These are phyloP conservation scores for Oryza meridionalis DNA, from an alignment of 176 grass and related monocot species.

Conservation along the genomic window DNA sequence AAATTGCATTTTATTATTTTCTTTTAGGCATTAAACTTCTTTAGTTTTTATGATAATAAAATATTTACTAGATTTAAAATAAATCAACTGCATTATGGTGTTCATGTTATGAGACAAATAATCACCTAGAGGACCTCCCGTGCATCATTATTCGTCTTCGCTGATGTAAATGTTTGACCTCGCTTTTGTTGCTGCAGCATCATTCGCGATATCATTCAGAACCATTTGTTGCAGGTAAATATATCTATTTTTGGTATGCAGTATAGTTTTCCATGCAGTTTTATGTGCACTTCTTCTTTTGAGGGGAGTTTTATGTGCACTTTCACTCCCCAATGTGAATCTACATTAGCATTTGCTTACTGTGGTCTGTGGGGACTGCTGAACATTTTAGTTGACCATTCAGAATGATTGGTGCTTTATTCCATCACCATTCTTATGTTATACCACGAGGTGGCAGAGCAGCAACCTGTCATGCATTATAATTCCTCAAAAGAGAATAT, in stretches of 20 bases:
- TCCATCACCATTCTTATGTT: neutral
- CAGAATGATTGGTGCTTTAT: conserved; percentile 16
- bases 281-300: neutral
- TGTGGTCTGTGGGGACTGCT: neutral
- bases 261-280: neutral
- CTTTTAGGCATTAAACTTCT: neutral
- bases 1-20: neutral
- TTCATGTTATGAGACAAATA: conserved; percentile 24
- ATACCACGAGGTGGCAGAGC: neutral
- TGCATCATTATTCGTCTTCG: neutral
- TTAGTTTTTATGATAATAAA: neutral
- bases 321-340: neutral
- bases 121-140: neutral
- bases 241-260: neutral
- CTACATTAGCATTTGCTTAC: conserved; percentile 24
- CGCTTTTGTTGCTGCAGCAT: conserved; percentile 65
- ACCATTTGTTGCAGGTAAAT: conserved; percentile 92
- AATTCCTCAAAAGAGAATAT: neutral
- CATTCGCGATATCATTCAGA: conserved; percentile 98
- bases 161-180: conserved; percentile 27
- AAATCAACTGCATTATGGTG: neutral
- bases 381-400: neutral
- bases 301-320: neutral
- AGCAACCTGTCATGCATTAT: neutral
- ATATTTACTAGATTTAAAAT: neutral